Evolutionary conservation across 2,329 filamentous ascomycete genomes (phyloP), one percentile per base, ranked within the genome.

Genomic region (Blastomyces parvus): DNA sequence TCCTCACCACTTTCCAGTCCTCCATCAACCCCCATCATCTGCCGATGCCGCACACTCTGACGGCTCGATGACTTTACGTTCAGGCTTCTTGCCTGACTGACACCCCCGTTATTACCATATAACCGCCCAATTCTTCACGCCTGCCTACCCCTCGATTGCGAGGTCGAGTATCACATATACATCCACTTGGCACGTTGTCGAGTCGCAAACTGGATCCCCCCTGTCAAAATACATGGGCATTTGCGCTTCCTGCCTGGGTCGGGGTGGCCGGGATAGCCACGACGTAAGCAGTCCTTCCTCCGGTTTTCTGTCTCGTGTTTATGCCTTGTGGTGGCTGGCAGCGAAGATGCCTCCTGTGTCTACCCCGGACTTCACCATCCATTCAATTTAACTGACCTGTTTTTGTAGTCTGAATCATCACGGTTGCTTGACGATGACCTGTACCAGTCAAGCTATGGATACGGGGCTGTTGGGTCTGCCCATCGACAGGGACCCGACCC

Each of bases 391-490:
- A 48, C 59, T 40, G 53, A 52, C 3, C 1, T 27, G 64, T 63
- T 64, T 64, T 63, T 69, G 55, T 55, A 76, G 73, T 70, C 76
- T 46, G 77, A 80, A 66, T 77, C 78, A 56, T 74, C 77, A 19
- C 76, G 77, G 38, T 70, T 80, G 9, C 73, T 80, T 50, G 76
- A 79, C 30, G 78, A 80, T 44, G 78, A 79, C 57, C 70, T 76
- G 59, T 79, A 79, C 64, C 77, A 78, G 61, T 68, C 74, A 1
- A 72, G 75, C 46, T 79, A 79, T 66, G 76, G 75, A 61, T 78
- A 78, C 59, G 77, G 77, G 6, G 72, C 76, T 2, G 72, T 77
- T 33, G 74, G 74, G 57, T 70, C 75, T 27, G 67, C 70, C 22
- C 72, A 74, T 19, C 67, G 68, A 33, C 73, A 72, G 62, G 74